Evolutionary conservation across 2,329 filamentous ascomycete species (phyloP).

Genomic region (Aspergillus niger): DNA sequence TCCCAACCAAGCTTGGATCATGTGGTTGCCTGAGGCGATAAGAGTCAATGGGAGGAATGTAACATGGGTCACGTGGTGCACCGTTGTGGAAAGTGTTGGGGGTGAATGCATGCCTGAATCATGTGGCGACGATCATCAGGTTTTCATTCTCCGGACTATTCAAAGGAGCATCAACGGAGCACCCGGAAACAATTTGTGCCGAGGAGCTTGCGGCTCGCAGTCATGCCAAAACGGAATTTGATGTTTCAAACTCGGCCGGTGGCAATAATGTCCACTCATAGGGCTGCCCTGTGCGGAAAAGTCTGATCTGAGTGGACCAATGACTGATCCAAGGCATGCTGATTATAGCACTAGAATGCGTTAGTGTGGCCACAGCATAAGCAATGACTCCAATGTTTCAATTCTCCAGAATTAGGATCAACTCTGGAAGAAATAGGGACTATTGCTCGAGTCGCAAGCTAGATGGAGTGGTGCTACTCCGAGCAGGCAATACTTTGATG

Average conservation of each 20-base stretch:
- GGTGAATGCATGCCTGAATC: background rate
- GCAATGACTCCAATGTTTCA: background rate
- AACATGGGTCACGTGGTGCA: background rate
- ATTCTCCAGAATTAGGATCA: background rate
- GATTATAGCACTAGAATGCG: background rate
- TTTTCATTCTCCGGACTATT: background rate
- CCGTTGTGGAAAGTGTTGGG: background rate
- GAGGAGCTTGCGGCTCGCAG: background rate
- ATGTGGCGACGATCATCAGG: slow-evolving; percentile 3
- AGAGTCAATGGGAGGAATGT: background rate
- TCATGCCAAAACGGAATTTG: background rate
- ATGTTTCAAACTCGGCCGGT: background rate
- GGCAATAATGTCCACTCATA: slow-evolving; percentile 1
- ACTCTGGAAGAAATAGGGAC: no score
- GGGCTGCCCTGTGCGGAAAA: background rate
- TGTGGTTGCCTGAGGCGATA: background rate
- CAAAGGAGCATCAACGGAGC: background rate
- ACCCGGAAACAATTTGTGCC: background rate
- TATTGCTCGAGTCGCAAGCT: no score
- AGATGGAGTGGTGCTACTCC: background rate
- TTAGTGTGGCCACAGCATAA: background rate
- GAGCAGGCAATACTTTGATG: background rate
- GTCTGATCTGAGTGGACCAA: background rate
- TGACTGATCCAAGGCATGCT: background rate
- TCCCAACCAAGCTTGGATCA: background rate